These are phyloP conservation scores for Diaporthe ampelina DNA, from an alignment of 2,329 filamentous ascomycete species.

Conservation along the genomic window DNA sequence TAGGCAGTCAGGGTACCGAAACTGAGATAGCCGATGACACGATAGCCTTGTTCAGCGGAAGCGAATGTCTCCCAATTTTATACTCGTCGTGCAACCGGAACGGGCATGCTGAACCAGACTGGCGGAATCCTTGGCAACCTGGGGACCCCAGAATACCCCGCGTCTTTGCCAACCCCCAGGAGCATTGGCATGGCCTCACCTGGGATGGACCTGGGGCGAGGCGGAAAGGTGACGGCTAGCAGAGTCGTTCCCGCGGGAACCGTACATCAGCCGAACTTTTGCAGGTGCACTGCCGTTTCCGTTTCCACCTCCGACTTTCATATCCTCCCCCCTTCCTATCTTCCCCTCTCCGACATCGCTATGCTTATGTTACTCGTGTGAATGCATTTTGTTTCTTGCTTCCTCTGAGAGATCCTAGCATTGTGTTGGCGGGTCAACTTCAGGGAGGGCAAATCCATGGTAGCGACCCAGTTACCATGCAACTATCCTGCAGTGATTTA, in stretches of 20 bases:
- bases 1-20: background rate
- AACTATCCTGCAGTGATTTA: too few species aligned
- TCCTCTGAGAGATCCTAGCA: too few species aligned
- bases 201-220: background rate
- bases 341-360: background rate
- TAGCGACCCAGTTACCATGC: too few species aligned
- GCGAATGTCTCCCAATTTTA: background rate
- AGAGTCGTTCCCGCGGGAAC: conserved; percentile 1
- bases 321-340: too few species aligned
- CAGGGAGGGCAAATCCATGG: too few species aligned
- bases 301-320: background rate
- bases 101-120: background rate
- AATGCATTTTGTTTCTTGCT: too few species aligned
- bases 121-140: background rate
- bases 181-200: background rate
- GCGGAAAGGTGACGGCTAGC: background rate
- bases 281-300: background rate
- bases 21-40: background rate
- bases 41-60: background rate
- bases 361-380: background rate
- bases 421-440: too few species aligned
- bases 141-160: conserved; percentile 19
- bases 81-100: background rate
- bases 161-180: background rate
- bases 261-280: background rate